Conservation (phyloP, 441 rosid species). For the Theobroma grandiflorum region DNA sequence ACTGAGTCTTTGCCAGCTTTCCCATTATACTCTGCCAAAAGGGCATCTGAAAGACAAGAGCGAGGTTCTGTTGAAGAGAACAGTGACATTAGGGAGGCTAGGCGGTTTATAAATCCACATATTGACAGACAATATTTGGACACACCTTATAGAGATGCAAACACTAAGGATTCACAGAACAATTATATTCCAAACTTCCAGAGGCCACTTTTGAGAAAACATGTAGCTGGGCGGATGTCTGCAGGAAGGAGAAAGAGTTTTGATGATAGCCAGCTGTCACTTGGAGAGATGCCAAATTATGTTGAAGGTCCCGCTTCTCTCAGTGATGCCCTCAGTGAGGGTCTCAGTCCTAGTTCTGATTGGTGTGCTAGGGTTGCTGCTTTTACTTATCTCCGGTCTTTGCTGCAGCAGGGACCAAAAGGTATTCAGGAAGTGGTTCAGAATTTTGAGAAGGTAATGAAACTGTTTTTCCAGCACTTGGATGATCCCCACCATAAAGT, state of each 20-base stretch:
- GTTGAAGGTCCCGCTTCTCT: constrained; percentile 93
- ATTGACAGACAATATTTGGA: constrained; percentile 79
- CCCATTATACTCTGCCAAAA: constrained; percentile 75
- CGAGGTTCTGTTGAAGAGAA: constrained; percentile 74
- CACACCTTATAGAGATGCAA: constrained; percentile 62
- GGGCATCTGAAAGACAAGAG: constrained; percentile 75
- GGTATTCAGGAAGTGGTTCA: constrained; percentile 95
- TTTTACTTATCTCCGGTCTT: constrained; percentile 78
- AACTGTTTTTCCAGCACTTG: constrained; percentile 94
- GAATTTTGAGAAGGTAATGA: constrained; percentile 97
- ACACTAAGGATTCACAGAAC: constrained; percentile 71
- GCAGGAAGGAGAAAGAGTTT: constrained; percentile 94
- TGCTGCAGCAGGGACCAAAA: constrained; percentile 92
- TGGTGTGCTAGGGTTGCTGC: constrained; percentile 99
- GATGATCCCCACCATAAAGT: constrained; percentile 99
- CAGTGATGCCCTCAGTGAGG: constrained; percentile 84
- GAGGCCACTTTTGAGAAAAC: constrained; percentile 92
- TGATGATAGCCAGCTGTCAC: constrained; percentile 85
- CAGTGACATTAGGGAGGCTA: constrained; percentile 67
- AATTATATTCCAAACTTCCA: constrained; percentile 94
- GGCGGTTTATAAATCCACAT: constrained; percentile 62
- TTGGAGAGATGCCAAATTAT: constrained; percentile 82
- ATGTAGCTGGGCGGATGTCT: constrained; percentile 80
- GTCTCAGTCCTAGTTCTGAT: constrained; percentile 90
- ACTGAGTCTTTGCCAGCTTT: constrained; percentile 65